Evolutionary conservation across 306 rosid genomes (phyloP), one percentile per base, ranked within the genome.

Genomic region (Betula pendula): DNA sequence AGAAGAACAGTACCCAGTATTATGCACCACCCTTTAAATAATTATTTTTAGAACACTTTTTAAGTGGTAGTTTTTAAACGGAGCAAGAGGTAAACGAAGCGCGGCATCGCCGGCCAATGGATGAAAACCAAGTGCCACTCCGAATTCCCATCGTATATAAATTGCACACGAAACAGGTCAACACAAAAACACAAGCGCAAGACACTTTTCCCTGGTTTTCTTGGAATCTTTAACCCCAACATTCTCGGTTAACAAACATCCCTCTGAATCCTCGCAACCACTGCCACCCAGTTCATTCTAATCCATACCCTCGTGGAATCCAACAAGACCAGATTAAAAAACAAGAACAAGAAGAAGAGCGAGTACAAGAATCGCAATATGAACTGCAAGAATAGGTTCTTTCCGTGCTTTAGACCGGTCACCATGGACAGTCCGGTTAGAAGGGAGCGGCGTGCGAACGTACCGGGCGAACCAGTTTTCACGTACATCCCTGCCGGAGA

Each of bases 371-470:
- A 58, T 24, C 47, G 42, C 22, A 67, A 31, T 7, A 16, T 6
- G 4, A 70, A 35, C n/a, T 38, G 40, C 5, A 48, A 44, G 24
- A 76, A 58, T 10, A 45, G 52, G 66, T 67, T 66, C 49, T 67
- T 80, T 35, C 16, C 17, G 24, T 80, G 87, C 40, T 78, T 83
- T 50, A 56, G 51, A 48, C 70, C 79, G 25, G 56, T 3, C 43
- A 48, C 72, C 27, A 44, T 12, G 29, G 72, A 38, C 29, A 16
- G 10, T 35, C 33, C 27, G 20, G 60, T 22, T 7, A 40, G 48
- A 65, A 14, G 43, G 16, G 3, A 9, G 15, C 1, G 33, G 17
- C 6, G 33, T 56, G 4, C 31, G 15, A 14, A 15, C 25, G 73
- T 3, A 6, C 12, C 14, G n/a, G 63, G 35, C 1, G 45, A 47